Percentiles rank a stretch among this genome's conserved stretches.
Evolutionary conservation across 1,284 basidiomycete species (phyloP).

Genomic region (Rhodotorula mucilaginosa): DNA sequence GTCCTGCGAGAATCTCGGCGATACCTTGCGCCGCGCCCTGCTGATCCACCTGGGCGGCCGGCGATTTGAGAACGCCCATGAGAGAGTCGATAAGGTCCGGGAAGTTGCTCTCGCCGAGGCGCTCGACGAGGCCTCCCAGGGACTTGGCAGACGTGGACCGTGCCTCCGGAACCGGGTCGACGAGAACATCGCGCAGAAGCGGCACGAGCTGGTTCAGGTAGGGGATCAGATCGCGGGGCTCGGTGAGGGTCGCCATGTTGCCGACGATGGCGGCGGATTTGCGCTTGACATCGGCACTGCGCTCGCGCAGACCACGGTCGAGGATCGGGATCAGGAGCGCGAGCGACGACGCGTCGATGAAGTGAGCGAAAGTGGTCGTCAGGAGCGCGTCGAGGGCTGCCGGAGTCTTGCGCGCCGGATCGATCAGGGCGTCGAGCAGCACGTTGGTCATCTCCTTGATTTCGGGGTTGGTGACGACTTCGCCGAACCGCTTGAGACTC

Average conservation of each 20-base stretch:
- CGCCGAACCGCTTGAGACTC: conserved; percentile 95
- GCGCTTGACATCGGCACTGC: conserved; percentile 89
- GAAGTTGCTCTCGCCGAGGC: conserved; percentile 92
- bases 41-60: conserved; percentile 94
- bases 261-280: conserved; percentile 97
- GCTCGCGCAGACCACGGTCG: conserved; percentile 86
- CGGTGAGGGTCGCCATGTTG: conserved; percentile 78
- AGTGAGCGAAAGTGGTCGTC: conserved; percentile 96
- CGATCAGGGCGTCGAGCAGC: conserved; percentile 91
- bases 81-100: conserved; percentile 91
- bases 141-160: conserved; percentile 96
- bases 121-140: conserved; percentile 93
- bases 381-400: conserved; percentile 77
- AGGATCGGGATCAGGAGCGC: conserved; percentile 94
- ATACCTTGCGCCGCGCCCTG: conserved; percentile 93
- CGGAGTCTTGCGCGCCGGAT: conserved; percentile 83
- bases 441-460: conserved; percentile 89
- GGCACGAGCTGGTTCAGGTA: conserved; percentile 86
- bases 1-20: conserved; percentile 88
- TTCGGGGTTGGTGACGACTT: conserved; percentile 59
- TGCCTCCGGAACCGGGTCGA: conserved; percentile 66
- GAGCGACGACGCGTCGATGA: conserved; percentile 97
- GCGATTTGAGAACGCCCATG: conserved; percentile 83
- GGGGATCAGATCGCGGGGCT: conserved; percentile 94
- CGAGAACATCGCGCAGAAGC: conserved; percentile 84